phyloP scores from a whole-genome alignment of 2,329 filamentous ascomycete genomes.

The Coniochaeta pulveracea region DNA sequence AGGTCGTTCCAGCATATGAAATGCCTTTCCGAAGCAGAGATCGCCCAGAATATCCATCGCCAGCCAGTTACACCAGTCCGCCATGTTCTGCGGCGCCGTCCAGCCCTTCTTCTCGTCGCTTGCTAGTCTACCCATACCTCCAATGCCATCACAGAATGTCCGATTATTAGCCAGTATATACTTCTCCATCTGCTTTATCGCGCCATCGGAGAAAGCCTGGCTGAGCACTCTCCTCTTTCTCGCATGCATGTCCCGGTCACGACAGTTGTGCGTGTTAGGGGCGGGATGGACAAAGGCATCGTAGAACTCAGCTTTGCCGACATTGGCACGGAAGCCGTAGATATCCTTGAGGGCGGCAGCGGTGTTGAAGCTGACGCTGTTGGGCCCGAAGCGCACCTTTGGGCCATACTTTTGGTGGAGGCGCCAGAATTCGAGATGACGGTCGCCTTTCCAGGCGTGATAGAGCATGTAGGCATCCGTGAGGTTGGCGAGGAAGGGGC shows the following conservation, averaged over 20 bases:
- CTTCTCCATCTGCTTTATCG: constrained; percentile 56
- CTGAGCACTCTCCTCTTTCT: constrained; percentile 60
- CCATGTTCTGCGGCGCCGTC: constrained; percentile 49
- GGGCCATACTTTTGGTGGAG: constrained; percentile 61
- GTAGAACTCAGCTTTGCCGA: constrained; percentile 62
- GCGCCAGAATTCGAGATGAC: constrained; percentile 61
- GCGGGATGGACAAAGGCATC: constrained; percentile 60
- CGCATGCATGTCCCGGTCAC: constrained; percentile 57
- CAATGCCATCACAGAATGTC: constrained; percentile 52
- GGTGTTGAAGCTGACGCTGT: constrained; percentile 68
- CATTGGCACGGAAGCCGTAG: constrained; percentile 52
- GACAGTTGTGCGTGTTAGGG: constrained; percentile 62
- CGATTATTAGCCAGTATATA: constrained; percentile 55
- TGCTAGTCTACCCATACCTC: constrained; percentile 21
- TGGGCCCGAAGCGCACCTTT: constrained; percentile 65
- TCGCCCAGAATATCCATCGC: constrained; percentile 53
- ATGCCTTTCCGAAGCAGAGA: constrained; percentile 49
- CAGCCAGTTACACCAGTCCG: constrained; percentile 50
- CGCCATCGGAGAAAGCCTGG: constrained; percentile 59
- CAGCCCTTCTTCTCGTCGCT: constrained; percentile 40
- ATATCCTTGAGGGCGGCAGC: constrained; percentile 55
- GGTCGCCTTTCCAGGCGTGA: constrained; percentile 62
- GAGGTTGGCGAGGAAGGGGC: constrained; percentile 50
- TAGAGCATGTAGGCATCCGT: constrained; percentile 58
- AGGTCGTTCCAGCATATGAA: constrained; percentile 46